These are phyloP conservation scores for Candida tropicalis DNA, from an alignment of 1,139 yeast species.

Conservation along the genomic window DNA sequence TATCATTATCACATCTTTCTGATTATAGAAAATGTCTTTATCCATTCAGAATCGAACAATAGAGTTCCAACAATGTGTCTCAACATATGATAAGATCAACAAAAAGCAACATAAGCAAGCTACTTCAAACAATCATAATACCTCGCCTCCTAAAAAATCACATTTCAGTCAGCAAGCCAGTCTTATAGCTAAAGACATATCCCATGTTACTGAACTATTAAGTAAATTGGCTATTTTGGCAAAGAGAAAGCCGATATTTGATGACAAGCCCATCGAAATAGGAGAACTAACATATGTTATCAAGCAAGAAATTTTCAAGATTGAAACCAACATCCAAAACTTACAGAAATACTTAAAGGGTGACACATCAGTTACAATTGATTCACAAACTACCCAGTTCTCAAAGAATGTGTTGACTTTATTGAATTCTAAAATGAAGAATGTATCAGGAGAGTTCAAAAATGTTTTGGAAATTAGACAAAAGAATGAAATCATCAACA, in stretches of 20 bases:
- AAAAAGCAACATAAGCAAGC: constrained; percentile 30
- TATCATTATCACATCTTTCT: background rate
- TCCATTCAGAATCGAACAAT: constrained; percentile 74
- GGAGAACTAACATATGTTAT: constrained; percentile 90
- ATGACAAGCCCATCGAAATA: constrained; percentile 92
- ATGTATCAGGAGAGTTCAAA: constrained; percentile 90
- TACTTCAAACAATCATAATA: constrained; percentile 11
- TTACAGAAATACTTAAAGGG: constrained; percentile 60
- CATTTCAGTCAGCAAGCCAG: constrained; percentile 85
- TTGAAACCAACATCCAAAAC: constrained; percentile 75
- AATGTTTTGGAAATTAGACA: constrained; percentile 87
- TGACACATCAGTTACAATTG: constrained; percentile 47
- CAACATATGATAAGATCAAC: constrained; percentile 63
- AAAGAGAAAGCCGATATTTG: constrained; percentile 88
- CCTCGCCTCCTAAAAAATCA: constrained; percentile 40
- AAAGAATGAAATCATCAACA: constrained; percentile 77
- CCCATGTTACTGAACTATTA: constrained; percentile 82
- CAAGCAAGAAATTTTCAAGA: constrained; percentile 87
- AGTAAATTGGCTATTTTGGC: constrained; percentile 83
- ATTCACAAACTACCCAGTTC: constrained; percentile 67
- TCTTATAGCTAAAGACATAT: constrained; percentile 83
- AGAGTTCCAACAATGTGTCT: constrained; percentile 86
- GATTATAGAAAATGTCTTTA: constrained; percentile 22
- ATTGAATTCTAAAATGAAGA: constrained; percentile 85
- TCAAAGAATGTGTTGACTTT: constrained; percentile 85